Conservation (phyloP, 345 rosid genomes). For the Microcos paniculata region DNA sequence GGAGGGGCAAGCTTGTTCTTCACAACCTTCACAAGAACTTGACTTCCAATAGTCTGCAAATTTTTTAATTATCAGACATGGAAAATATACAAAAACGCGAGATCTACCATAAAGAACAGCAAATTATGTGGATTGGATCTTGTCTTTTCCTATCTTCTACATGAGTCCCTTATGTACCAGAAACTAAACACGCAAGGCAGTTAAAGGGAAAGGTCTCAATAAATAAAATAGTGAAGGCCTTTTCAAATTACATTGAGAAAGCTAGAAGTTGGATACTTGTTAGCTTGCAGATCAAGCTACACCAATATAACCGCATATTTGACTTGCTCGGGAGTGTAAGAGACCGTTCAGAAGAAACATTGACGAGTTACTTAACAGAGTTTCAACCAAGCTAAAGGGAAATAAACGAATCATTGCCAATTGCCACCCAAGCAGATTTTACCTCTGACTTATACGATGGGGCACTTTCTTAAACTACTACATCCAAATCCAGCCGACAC, state of each 20-base stretch:
- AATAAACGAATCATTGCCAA: background rate
- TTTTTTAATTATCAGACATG: background rate
- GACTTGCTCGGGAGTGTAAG: background rate
- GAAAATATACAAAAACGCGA: background rate
- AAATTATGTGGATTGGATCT: background rate
- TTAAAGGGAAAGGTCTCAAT: background rate
- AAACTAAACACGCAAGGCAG: background rate
- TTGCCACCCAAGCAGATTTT: background rate
- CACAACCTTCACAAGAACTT: constrained; percentile 77
- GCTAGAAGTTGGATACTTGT: background rate
- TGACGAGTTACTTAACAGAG: background rate
- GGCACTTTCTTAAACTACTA: background rate
- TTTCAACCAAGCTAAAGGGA: background rate
- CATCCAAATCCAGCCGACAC: background rate
- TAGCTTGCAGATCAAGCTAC: background rate
- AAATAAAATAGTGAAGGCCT: too few relatives aligned
- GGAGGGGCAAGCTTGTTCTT: constrained; percentile 98
- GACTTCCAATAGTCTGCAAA: constrained; percentile 72
- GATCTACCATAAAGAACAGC: background rate
- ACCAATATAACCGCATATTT: background rate
- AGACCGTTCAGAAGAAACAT: background rate
- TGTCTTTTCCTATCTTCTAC: background rate
- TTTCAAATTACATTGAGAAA: background rate
- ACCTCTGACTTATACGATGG: background rate
- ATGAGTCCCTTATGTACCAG: background rate